Evolutionary conservation across 2,329 filamentous ascomycete genomes (phyloP).

Genomic region (Beauveria bassiana): DNA sequence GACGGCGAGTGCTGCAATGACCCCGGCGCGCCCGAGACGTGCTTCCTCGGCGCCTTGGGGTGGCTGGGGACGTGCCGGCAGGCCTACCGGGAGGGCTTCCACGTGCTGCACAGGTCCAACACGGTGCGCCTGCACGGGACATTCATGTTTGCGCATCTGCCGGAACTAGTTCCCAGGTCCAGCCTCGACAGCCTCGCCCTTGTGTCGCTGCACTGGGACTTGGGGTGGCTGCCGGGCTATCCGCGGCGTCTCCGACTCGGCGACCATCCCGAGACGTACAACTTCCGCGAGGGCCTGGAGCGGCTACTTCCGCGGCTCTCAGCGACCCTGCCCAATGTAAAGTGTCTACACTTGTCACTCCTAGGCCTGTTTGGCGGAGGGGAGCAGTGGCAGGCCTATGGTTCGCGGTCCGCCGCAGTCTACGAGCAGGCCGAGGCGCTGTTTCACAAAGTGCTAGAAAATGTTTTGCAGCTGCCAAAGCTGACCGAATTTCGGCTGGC

Average conservation of each 20-base stretch:
- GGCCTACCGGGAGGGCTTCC: background rate
- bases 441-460: background rate
- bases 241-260: background rate
- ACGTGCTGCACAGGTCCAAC: background rate
- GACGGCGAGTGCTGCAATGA: background rate
- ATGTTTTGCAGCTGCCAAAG: background rate
- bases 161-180: background rate
- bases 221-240: background rate
- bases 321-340: background rate
- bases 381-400: background rate
- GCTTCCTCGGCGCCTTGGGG: background rate
- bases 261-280: background rate
- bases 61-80: background rate
- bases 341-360: background rate
- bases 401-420: background rate
- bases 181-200: background rate
- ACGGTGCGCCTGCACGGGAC: conserved; percentile 1
- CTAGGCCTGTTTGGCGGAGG: background rate
- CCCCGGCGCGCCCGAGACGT: background rate
- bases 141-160: background rate
- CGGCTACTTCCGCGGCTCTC: background rate
- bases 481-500: background rate
- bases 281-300: background rate
- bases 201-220: background rate
- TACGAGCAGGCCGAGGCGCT: background rate